These are phyloP conservation scores for Chaetomidium leptoderma DNA, from an alignment of 495 filamentous ascomycete species.

Conservation along the genomic window DNA sequence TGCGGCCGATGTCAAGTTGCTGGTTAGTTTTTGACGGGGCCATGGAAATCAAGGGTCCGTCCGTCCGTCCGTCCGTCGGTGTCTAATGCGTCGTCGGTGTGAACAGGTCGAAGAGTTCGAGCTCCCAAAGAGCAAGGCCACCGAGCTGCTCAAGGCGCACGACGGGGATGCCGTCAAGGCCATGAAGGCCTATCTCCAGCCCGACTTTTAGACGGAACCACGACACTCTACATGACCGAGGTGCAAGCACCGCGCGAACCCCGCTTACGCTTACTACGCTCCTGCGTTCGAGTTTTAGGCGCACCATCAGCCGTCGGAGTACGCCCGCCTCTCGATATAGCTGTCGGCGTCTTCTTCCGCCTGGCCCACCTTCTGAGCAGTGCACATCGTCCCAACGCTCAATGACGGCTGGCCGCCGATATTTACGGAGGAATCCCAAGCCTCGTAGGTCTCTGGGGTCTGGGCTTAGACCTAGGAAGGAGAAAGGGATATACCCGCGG, in stretches of 20 bases:
- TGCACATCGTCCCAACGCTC: too few species aligned
- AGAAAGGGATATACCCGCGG: neutral
- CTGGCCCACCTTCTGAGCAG: too few species aligned
- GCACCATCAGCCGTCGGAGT: neutral
- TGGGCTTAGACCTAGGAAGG: too few species aligned
- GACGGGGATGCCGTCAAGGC: conserved; percentile 73
- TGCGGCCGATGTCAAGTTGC: conserved; percentile 40
- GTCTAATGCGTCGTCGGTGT: neutral
- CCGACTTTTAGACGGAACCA: conserved; percentile 8
- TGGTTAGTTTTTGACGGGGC: conserved; percentile 28
- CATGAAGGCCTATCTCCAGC: conserved; percentile 51
- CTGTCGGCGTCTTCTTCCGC: neutral
- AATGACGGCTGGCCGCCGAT: too few species aligned
- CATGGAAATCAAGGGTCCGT: neutral
- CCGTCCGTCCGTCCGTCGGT: neutral
- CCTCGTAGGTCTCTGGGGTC: too few species aligned
- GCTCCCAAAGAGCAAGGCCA: conserved; percentile 72
- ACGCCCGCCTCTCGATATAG: neutral
- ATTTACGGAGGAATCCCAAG: too few species aligned
- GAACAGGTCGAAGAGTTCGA: conserved; percentile 73
- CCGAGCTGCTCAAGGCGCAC: conserved; percentile 72
- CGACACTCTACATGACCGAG: neutral
- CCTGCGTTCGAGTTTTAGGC: neutral
- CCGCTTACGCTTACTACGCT: too few species aligned
- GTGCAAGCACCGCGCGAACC: neutral